A percentile compares a stretch with the other conserved stretches of the same genome.
These are phyloP conservation scores for Cichorium intybus DNA, from an alignment of 140 eudicot genomes.

Conservation along the genomic window DNA sequence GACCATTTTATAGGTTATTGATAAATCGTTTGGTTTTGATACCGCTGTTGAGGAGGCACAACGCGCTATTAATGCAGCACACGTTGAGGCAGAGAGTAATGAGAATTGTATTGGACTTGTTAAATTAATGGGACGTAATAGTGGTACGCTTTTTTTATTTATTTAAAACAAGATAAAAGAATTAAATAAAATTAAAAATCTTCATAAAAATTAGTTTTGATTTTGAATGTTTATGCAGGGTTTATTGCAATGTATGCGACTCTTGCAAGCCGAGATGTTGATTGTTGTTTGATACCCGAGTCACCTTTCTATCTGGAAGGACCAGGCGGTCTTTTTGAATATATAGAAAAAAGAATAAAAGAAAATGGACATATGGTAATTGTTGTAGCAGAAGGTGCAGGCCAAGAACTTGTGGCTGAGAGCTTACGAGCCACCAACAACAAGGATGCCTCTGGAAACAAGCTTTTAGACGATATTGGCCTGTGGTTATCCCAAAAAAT, in stretches of 20 bases:
- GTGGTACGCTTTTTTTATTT: slow-evolving; percentile 55
- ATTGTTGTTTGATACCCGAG: slow-evolving; percentile 95
- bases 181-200: background rate
- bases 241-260: slow-evolving; percentile 98
- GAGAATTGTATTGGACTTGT: slow-evolving; percentile 96
- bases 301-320: slow-evolving; percentile 97
- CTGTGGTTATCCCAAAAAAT: slow-evolving; percentile 83
- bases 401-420: slow-evolving; percentile 71
- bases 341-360: slow-evolving; percentile 65
- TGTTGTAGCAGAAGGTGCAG: slow-evolving; percentile 98
- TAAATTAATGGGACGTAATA: slow-evolving; percentile 93
- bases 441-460: slow-evolving; percentile 84
- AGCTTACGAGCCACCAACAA: slow-evolving; percentile 28
- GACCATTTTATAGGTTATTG: slow-evolving; percentile 54
- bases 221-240: slow-evolving; percentile 44
- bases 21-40: slow-evolving; percentile 92
- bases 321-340: slow-evolving; percentile 86
- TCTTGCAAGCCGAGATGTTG: slow-evolving; percentile 96
- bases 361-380: slow-evolving; percentile 96
- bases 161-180: background rate
- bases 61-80: slow-evolving; percentile 96
- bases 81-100: slow-evolving; percentile 83
- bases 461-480: slow-evolving; percentile 75
- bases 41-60: slow-evolving; percentile 99
- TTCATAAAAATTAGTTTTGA: background rate